These are phyloP conservation scores for Ophiostoma montium DNA, from an alignment of 2,329 filamentous ascomycete genomes.

Conservation along the genomic window DNA sequence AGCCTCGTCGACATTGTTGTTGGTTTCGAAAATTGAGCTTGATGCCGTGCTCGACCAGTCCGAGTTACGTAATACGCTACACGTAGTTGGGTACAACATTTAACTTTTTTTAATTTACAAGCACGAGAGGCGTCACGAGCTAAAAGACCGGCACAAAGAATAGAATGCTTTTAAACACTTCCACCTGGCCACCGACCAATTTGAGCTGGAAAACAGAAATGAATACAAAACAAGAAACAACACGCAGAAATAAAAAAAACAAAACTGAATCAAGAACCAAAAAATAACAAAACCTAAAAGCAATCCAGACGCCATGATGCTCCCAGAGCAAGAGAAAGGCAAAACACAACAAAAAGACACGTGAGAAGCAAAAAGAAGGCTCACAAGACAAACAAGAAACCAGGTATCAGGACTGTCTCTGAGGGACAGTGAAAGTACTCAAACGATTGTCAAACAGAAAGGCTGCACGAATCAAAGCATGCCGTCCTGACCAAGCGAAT, in stretches of 20 bases:
- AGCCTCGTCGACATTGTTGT: no score
- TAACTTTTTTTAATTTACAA: no score
- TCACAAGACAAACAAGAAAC: neutral
- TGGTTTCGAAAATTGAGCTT: no score
- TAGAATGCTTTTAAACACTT: neutral
- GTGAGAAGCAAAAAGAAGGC: neutral
- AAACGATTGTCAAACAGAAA: neutral
- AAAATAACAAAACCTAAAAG: neutral
- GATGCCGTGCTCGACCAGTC: no score
- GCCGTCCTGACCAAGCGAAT: neutral
- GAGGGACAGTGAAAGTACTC: neutral
- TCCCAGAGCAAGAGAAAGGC: neutral
- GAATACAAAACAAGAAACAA: neutral
- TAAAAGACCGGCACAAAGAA: no score
- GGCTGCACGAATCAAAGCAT: neutral
- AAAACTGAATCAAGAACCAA: neutral
- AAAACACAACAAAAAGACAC: neutral
- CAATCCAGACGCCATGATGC: no score
- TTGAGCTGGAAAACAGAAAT: neutral
- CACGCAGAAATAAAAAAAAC: neutral
- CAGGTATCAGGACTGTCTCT: constrained; percentile 1
- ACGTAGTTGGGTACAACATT: no score
- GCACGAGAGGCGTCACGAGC: no score
- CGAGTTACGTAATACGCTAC: no score
- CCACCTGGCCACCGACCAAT: neutral